phyloP scores from a whole-genome alignment of 352 stramenopile species.

The Phytophthora sansomeana region DNA sequence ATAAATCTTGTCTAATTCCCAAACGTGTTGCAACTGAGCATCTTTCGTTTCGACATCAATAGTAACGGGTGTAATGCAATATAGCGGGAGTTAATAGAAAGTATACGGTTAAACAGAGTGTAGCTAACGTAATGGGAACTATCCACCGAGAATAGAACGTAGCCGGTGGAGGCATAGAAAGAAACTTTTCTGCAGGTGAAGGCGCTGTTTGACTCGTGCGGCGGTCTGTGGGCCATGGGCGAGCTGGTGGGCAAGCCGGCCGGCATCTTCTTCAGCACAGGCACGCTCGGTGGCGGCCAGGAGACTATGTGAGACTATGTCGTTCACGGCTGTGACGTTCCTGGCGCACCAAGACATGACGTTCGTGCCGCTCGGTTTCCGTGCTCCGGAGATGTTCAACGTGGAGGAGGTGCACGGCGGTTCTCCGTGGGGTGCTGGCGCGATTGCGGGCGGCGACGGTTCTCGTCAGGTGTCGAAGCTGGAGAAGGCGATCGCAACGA shows the following conservation, averaged over 20 bases:
- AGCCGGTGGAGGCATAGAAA: no score
- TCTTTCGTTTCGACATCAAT: no score
- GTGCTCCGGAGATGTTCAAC: constrained; percentile 20
- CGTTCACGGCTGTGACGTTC: constrained; percentile 16
- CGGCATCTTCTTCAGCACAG: constrained; percentile 17
- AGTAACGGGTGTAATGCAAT: no score
- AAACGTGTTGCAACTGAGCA: no score
- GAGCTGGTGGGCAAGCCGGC: constrained; percentile 11
- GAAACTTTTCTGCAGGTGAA: no score
- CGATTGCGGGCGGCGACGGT: constrained; percentile 10
- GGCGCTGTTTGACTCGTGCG: constrained; percentile 18
- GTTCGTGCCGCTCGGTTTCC: constrained; percentile 12
- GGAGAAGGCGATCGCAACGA: constrained; percentile 19
- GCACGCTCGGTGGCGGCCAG: constrained; percentile 9
- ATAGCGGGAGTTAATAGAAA: no score
- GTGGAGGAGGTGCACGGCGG: constrained; percentile 17
- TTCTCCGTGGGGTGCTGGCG: constrained; percentile 12
- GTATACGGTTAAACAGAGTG: no score
- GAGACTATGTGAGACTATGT: no score
- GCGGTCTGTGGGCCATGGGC: constrained; percentile 5
- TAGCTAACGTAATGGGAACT: no score
- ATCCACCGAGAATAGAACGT: no score
- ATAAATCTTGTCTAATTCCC: no score
- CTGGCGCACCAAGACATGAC: constrained; percentile 17
- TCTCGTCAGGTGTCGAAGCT: constrained; percentile 23